Conservation (phyloP, 371 early-diverging fungal genomes). For the Nematocida major region DNA sequence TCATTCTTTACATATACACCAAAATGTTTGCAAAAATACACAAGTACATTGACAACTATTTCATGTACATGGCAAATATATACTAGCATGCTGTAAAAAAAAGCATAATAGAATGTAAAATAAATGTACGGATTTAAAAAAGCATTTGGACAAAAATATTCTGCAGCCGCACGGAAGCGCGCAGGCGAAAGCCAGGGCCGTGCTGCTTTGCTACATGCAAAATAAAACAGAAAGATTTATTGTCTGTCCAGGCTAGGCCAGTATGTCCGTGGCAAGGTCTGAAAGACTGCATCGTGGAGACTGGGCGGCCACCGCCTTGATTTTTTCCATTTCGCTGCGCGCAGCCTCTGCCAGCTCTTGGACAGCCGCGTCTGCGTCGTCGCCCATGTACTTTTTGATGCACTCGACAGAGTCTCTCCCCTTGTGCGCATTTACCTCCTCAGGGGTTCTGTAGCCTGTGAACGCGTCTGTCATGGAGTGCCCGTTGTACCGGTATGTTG, state of each 20-base stretch:
- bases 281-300: not conserved
- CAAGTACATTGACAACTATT: constrained; percentile 47
- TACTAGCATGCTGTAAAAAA: not conserved
- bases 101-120: too few species aligned
- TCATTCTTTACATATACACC: constrained; percentile 40
- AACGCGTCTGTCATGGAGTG: constrained; percentile 70
- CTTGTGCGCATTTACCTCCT: constrained; percentile 37
- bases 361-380: not conserved
- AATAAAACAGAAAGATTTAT: not conserved
- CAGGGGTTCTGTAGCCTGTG: constrained; percentile 37
- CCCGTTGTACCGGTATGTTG: constrained; percentile 93
- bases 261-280: constrained; percentile 33
- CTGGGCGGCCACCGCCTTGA: not conserved
- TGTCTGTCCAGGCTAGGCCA: not conserved
- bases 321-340: constrained; percentile 31
- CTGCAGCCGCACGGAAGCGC: not conserved
- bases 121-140: not conserved
- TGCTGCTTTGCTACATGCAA: not conserved
- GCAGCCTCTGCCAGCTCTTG: constrained; percentile 29
- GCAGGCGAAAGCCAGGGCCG: not conserved
- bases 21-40: constrained; percentile 44
- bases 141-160: not conserved
- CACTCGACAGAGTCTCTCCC: constrained; percentile 46
- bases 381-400: constrained; percentile 21
- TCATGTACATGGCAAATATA: constrained; percentile 27